These are phyloP conservation scores for Penicillium salamii DNA, from an alignment of 495 filamentous ascomycete genomes.

Conservation along the genomic window DNA sequence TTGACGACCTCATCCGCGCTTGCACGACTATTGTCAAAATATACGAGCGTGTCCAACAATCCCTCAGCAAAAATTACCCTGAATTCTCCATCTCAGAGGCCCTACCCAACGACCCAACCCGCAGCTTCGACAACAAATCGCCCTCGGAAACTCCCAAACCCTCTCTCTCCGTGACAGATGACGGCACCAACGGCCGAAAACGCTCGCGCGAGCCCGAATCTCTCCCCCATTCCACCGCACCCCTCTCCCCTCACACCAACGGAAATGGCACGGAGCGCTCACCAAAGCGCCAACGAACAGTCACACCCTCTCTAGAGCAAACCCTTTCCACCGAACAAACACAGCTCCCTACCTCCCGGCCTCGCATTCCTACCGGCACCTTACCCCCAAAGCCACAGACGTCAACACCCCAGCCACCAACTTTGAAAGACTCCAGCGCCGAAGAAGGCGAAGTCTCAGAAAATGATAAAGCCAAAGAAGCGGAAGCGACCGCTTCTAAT, in stretches of 20 bases:
- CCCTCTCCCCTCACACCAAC: conserved; percentile 13
- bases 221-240: conserved; percentile 10
- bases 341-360: conserved; percentile 5
- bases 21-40: conserved; percentile 70
- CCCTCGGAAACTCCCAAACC: conserved; percentile 4
- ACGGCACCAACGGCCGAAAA: conserved; percentile 35
- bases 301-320: conserved; percentile 18
- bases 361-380: conserved; percentile 22
- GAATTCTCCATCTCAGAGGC: conserved; percentile 23
- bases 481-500: too few relatives aligned
- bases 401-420: background rate
- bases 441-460: conserved; percentile 22
- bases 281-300: conserved; percentile 41
- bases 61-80: conserved; percentile 43
- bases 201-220: conserved; percentile 45
- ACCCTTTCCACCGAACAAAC: background rate
- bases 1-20: conserved; percentile 61
- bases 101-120: conserved; percentile 29
- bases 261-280: conserved; percentile 33
- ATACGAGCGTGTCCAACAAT: conserved; percentile 62
- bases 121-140: conserved; percentile 18
- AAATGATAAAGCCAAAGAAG: conserved; percentile 5
- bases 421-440: conserved; percentile 13
- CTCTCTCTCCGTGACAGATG: conserved; percentile 18
- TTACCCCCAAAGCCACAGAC: background rate